Evolutionary conservation across 2,329 filamentous ascomycete species (phyloP), one percentile per base, ranked within the genome.

Genomic region (Fusarium albosuccineum): DNA sequence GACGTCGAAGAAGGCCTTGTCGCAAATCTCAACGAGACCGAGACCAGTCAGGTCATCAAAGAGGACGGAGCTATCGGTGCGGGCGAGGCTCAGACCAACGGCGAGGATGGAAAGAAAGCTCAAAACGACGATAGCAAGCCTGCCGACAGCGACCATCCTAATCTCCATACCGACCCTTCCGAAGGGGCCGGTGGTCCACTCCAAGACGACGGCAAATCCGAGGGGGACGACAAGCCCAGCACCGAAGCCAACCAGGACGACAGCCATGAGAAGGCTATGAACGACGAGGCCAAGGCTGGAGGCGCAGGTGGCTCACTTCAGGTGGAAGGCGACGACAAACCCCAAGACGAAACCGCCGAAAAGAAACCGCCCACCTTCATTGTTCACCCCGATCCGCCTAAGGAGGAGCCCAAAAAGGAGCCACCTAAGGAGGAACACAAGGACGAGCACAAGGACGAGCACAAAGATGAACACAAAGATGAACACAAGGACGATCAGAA

Each of bases 21-120:
- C 36, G 64, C 60, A 37, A 73, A 80, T 30, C 79, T 80, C 64
- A 75, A 75, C 49, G 69, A 75, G 36, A 79, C 76, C 42, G 78
- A 52, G 8, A 70, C 68, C 52, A 42, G 53, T 34, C 57, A 60
- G 39, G 48, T 62, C 51, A 16, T 64, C 16, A 48, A 40, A 30
- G 66, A 69, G 16, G 50, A 64, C 26, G 53, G 56, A 27, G 34
- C 53, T 40, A n/a, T n/a, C 45, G 52, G 57, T 39, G 45, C 51
- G 59, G 60, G 61, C 34, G 49, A 62, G 14, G 52, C 51, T 11
- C 59, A 64, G 51, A 52, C 55, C 36, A 64, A 45, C 13, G 60
- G 64, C 27, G 44, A 67, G 8, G 48, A 68, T n/a, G 66, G 40
- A 4, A 57, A 58, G 6, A 53, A 45, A 45, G 26, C 57, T 6